Percentiles rank a stretch among this genome's conserved stretches.
These are phyloP conservation scores for Malassezia sp. DNA, from an alignment of 1,284 basidiomycete species.

Conservation along the genomic window DNA sequence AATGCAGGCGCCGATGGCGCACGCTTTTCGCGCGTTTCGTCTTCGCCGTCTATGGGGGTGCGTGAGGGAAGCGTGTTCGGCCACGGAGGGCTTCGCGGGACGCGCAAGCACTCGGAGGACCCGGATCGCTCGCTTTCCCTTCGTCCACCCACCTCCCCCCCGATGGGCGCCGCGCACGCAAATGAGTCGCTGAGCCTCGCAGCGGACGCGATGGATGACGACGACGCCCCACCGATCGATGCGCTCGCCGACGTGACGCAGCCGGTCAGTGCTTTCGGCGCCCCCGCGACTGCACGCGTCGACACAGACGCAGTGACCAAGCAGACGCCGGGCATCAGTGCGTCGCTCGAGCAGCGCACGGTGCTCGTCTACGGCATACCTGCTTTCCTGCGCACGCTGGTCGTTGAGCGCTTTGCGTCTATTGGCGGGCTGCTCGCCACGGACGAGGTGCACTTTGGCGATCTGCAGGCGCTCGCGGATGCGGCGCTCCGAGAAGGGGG, in stretches of 20 bases:
- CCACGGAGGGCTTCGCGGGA: slow-evolving; percentile 26
- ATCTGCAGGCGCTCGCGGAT: not conserved
- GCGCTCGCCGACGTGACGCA: slow-evolving; percentile 8
- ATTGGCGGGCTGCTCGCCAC: slow-evolving; percentile 22
- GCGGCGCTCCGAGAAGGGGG: too few relatives aligned
- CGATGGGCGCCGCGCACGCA: not conserved
- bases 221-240: slow-evolving; percentile 16
- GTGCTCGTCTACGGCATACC: slow-evolving; percentile 32
- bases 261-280: not conserved
- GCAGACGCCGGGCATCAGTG: not conserved
- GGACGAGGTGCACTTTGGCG: slow-evolving; percentile 26
- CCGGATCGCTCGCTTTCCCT: slow-evolving; percentile 9
- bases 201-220: slow-evolving; percentile 11
- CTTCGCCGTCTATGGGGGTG: slow-evolving; percentile 17
- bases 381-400: slow-evolving; percentile 22
- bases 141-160: slow-evolving; percentile 4
- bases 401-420: slow-evolving; percentile 27
- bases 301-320: not conserved
- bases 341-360: slow-evolving; percentile 20
- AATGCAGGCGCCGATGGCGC: slow-evolving; percentile 18
- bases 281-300: not conserved
- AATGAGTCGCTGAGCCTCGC: not conserved
- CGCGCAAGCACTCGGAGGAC: not conserved
- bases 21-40: slow-evolving; percentile 13
- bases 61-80: slow-evolving; percentile 36